Evolutionary conservation across 257 asterid species (phyloP), one percentile per base, ranked within the genome.

Genomic region (Nicotiana undulata): DNA sequence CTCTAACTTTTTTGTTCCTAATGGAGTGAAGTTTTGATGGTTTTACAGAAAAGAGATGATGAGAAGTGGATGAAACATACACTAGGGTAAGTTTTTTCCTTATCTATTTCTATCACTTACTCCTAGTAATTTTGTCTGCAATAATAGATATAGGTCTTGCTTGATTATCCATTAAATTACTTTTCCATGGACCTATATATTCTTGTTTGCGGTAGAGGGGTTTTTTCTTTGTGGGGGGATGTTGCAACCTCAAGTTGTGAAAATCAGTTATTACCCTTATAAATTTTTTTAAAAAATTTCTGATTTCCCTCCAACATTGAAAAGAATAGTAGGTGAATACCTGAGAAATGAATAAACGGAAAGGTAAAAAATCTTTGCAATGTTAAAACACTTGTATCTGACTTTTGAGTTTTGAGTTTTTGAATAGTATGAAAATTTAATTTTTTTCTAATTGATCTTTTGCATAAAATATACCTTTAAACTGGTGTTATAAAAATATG

Each of bases 21-120:
- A 9, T 86, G 58, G 83, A 79, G 63, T 78, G 64, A 51, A 29
- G 26, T 83, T 65, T 63, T 77, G 82, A 3, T 79, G 72, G 46
- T 81, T 67, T 86, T 85, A 83, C 97, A 96, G 99, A 93, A 82
- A 90, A 87, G 99, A 88, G 99, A 96, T 51, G 99, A 96, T 76
- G 94, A 88, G 83, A 90, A 89, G 11, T 96, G 98, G 98, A 90
- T 96, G 98, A 92, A 90, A 85, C 99, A 96, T 85, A 88, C 98
- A 16, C 6, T 96, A 83, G 99, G 98, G 99, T 91, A 89, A 86
- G 92, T 76, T 1, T 29, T n/a, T 51, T 40, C 70, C 81, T 85
- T 82, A 10, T 53, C 70, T 75, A 70, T 63, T 72, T 26, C 52
- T 17, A 61, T n/a, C 26, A 64, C 29, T 64, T 29, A 26, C 18